Conservation (phyloP, 441 rosid genomes). For the Populus tomentosa region DNA sequence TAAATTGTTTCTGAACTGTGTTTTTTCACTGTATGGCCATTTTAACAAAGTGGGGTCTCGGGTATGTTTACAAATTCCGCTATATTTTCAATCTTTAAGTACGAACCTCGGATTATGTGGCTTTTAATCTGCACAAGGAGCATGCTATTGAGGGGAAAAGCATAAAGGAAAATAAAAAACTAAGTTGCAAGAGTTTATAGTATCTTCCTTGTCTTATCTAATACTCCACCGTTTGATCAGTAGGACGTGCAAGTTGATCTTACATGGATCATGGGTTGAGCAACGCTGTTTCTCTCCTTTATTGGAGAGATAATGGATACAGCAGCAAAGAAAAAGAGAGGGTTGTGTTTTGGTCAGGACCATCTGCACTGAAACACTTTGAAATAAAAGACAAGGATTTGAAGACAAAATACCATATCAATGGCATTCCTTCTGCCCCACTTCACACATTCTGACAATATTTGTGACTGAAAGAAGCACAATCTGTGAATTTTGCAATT, state of each 20-base stretch:
- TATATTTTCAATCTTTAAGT: too few relatives aligned
- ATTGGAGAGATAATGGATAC: neutral
- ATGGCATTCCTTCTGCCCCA: neutral
- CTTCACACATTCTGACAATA: neutral
- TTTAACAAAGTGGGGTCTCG: neutral
- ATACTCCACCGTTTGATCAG: too few relatives aligned
- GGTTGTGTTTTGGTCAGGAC: neutral
- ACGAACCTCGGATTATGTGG: too few relatives aligned
- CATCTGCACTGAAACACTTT: neutral
- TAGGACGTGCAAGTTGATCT: too few relatives aligned
- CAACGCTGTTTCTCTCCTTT: too few relatives aligned
- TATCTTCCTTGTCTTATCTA: too few relatives aligned
- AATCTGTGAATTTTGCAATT: neutral
- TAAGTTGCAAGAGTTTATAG: too few relatives aligned
- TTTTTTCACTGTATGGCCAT: neutral
- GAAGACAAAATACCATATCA: neutral
- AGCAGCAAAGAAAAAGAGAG: neutral
- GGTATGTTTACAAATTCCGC: neutral
- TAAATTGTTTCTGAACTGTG: neutral
- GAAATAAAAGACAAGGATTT: neutral
- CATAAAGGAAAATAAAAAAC: too few relatives aligned
- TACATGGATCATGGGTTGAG: too few relatives aligned
- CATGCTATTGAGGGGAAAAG: too few relatives aligned
- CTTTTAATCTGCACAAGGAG: too few relatives aligned
- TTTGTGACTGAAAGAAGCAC: neutral